Conservation (phyloP, 116 monocot genomes). For the Trichopus zeylanicus region DNA sequence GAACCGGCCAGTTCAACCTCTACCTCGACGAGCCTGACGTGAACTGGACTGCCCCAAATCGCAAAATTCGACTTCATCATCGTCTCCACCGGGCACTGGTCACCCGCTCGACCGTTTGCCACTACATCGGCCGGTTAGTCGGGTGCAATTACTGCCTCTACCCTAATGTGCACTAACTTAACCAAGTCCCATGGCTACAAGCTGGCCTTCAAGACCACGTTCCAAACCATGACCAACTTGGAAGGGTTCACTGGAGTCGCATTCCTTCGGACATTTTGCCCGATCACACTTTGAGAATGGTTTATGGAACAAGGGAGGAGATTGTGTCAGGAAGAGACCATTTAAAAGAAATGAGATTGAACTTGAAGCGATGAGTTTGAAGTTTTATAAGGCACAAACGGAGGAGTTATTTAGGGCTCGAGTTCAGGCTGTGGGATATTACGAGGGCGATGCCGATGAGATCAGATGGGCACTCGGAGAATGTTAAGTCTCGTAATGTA, state of each 20-base stretch:
- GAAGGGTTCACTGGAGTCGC: slow-evolving; percentile 23
- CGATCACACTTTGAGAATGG: slow-evolving; percentile 69
- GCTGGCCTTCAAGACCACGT: slow-evolving; percentile 38
- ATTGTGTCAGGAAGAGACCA: slow-evolving; percentile 47
- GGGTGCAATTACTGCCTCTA: slow-evolving; percentile 20
- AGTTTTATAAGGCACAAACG: neutral
- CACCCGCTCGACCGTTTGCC: slow-evolving; percentile 29
- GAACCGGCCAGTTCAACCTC: slow-evolving; percentile 11
- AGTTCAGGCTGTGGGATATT: slow-evolving; percentile 17
- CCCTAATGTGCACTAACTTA: neutral
- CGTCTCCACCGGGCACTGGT: slow-evolving; percentile 55
- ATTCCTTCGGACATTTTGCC: slow-evolving; percentile 48
- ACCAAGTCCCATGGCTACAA: slow-evolving; percentile 17
- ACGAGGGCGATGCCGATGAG: slow-evolving; percentile 33
- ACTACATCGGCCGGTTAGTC: slow-evolving; percentile 9
- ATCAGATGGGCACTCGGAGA: slow-evolving; percentile 30
- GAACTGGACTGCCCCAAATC: slow-evolving; percentile 25
- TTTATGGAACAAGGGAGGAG: slow-evolving; percentile 54
- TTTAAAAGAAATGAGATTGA: slow-evolving; percentile 7
- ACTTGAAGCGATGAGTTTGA: neutral
- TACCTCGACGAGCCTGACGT: slow-evolving; percentile 45
- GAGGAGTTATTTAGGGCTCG: neutral
- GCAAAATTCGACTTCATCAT: slow-evolving; percentile 31
- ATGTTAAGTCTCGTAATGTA: too few species aligned
- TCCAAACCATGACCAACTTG: slow-evolving; percentile 15